Base-by-base conservation (phyloP, 169 alveolate genomes). In the Eimeria brunetti region DNA sequence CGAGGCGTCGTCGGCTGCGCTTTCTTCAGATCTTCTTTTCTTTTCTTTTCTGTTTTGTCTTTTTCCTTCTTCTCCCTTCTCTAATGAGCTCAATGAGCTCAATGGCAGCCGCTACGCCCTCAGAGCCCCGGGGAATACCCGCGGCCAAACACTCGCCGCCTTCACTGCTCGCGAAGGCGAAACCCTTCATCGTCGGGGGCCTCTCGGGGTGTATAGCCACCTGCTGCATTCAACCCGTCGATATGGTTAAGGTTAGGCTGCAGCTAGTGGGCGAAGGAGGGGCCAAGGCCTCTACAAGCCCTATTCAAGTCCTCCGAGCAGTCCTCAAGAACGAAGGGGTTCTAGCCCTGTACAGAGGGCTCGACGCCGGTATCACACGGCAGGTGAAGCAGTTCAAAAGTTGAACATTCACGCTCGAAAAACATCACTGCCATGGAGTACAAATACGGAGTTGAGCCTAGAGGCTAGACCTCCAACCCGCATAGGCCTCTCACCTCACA, bases 311-410 rank as follows among this genome's bases (percentile, higher is more conserved):
- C 16, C 96, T 97, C 30, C 92, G 95, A 84, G 95, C 92, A 49
- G 83, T 97, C 38, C 16, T 95, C 30, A 93, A 91, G 62, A 94
- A 96, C 41, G 97, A 97, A 46, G 98, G 98, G 27, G 73, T 96
- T 89, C 58, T 93, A 94, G 88, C 98, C 97, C 58, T 97, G 84
- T 97, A 96, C 95, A 98, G 96, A 96, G 99, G 99, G 58, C 97
- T 99, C 49, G 99, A 98, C 85, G 99, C 99, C 12, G 99, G 99
- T 3, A 88, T 98, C 51, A 96, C 98, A 46, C 97, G 99, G 44
- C 99, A 99, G 95, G 96, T 88, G 20, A 16, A 89, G 7, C 44
- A 44, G 62, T 24, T 58, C 22, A 58, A 2, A 18, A 58, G 0
- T 16, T 24, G 14, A 2, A 58, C 22, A 24, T 58, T 16, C 67